Conservation (phyloP, 2,329 filamentous ascomycete species). For the Fusarium lyarnte region DNA sequence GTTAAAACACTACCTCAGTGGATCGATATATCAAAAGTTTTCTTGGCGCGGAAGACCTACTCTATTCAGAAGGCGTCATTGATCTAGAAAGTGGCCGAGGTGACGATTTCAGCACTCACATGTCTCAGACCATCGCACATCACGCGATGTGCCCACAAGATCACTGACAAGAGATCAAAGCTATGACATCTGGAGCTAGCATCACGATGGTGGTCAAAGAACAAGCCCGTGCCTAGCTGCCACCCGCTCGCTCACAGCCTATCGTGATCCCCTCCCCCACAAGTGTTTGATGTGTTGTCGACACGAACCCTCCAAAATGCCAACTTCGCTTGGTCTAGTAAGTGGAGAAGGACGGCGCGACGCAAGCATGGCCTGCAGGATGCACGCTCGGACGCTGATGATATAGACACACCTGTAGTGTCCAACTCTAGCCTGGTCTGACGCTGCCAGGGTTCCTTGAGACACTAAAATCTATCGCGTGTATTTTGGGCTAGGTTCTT, state of each 20-base stretch:
- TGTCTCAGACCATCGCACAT: constrained; percentile 19
- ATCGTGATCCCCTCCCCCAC: constrained; percentile 31
- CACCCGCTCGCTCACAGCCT: constrained; percentile 4
- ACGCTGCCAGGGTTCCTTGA: constrained; percentile 9
- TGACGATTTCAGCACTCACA: constrained; percentile 11
- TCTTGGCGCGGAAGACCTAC: neutral
- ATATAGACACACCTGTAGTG: constrained; percentile 26
- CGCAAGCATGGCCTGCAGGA: constrained; percentile 42
- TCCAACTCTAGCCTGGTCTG: neutral
- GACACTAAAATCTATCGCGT: constrained; percentile 26
- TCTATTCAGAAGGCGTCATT: constrained; percentile 10
- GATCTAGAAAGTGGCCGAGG: neutral
- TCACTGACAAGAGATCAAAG: constrained; percentile 16
- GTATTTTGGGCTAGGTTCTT: constrained; percentile 28
- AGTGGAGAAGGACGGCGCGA: constrained; percentile 33
- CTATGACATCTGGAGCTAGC: constrained; percentile 12
- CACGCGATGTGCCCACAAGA: constrained; percentile 28
- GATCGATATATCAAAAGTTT: neutral
- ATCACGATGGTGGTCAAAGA: constrained; percentile 6
- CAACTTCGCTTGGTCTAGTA: constrained; percentile 23
- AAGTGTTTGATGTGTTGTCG: constrained; percentile 26
- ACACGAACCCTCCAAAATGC: constrained; percentile 36
- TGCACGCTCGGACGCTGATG: constrained; percentile 37
- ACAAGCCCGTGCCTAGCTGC: constrained; percentile 10
- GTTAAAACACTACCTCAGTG: neutral